A percentile compares a stretch with the other conserved stretches of the same genome.
phyloP scores from a whole-genome alignment of 2,329 filamentous ascomycete genomes.

The Trichophyton mentagrophytes region DNA sequence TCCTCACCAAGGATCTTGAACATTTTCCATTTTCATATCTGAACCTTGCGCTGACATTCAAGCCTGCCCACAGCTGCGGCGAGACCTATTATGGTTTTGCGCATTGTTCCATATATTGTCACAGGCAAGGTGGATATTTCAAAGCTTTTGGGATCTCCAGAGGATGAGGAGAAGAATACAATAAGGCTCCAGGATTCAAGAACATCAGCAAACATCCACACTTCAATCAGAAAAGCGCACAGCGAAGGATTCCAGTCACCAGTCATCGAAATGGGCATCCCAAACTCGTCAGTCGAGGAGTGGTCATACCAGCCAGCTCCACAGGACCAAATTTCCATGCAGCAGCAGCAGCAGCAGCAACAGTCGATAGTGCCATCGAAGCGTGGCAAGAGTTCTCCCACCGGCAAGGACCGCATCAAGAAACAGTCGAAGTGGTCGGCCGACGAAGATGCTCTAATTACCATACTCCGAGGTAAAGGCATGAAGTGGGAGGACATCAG shows the following conservation, averaged over 20 bases:
- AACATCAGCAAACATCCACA: background rate
- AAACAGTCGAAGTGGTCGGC: conserved; percentile 95
- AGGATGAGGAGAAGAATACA: conserved; percentile 13
- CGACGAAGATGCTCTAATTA: conserved; percentile 87
- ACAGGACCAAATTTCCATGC: conserved; percentile 2
- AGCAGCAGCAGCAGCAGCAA: background rate
- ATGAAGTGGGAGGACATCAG: conserved; percentile 99
- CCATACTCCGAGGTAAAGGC: conserved; percentile 73
- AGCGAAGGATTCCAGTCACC: background rate
- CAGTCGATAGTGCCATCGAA: background rate
- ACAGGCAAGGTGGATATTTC: conserved; percentile 17
- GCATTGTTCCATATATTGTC: conserved; percentile 11
- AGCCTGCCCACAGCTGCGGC: background rate
- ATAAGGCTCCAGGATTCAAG: background rate
- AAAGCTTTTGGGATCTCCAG: conserved; percentile 13
- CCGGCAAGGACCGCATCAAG: conserved; percentile 35
- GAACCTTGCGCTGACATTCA: background rate
- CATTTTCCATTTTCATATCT: background rate
- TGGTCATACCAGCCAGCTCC: conserved; percentile 4
- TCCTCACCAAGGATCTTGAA: background rate
- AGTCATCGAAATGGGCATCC: conserved; percentile 2
- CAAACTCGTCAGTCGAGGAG: conserved; percentile 2
- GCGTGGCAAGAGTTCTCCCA: background rate
- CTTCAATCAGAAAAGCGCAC: background rate
- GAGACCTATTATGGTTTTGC: conserved; percentile 10